Evolutionary conservation across 1,284 basidiomycete species (phyloP).

Genomic region (Athelia psychrophila): DNA sequence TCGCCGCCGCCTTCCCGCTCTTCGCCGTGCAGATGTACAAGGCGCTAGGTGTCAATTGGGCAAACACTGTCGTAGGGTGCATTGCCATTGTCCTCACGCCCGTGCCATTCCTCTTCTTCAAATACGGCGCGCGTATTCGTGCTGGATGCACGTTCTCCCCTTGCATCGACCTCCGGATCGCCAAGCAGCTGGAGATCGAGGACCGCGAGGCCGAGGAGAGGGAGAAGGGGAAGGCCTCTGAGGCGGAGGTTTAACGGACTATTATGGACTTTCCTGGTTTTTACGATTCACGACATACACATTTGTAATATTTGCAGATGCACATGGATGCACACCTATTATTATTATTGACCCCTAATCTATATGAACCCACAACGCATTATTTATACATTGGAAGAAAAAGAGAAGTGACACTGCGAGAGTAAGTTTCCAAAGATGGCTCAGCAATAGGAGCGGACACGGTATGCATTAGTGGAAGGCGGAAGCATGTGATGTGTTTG

Average conservation of each 20-base stretch:
- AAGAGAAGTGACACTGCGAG: neutral
- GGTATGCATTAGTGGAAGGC: slow-evolving; percentile 1
- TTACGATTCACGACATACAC: too few species aligned
- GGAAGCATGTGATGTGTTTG: neutral
- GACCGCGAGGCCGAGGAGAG: slow-evolving; percentile 7
- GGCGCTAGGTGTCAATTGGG: slow-evolving; percentile 52
- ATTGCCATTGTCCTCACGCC: slow-evolving; percentile 50
- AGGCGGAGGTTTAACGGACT: too few species aligned
- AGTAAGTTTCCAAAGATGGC: neutral
- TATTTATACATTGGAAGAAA: neutral
- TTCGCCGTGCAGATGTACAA: slow-evolving; percentile 65
- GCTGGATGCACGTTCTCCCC: slow-evolving; percentile 48
- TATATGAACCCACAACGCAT: too few species aligned
- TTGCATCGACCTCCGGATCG: slow-evolving; percentile 27
- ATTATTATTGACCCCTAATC: too few species aligned
- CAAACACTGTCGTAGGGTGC: slow-evolving; percentile 50
- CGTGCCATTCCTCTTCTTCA: slow-evolving; percentile 60
- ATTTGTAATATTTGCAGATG: too few species aligned
- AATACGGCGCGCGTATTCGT: slow-evolving; percentile 50
- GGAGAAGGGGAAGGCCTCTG: neutral
- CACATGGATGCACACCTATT: too few species aligned
- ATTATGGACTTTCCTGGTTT: too few species aligned
- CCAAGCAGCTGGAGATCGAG: slow-evolving; percentile 7
- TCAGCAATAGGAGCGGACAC: neutral
- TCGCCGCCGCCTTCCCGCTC: slow-evolving; percentile 69